Percentiles rank a stretch among this genome's conserved stretches.
phyloP scores from a whole-genome alignment of 345 rosid genomes.

The Combretum micranthum region DNA sequence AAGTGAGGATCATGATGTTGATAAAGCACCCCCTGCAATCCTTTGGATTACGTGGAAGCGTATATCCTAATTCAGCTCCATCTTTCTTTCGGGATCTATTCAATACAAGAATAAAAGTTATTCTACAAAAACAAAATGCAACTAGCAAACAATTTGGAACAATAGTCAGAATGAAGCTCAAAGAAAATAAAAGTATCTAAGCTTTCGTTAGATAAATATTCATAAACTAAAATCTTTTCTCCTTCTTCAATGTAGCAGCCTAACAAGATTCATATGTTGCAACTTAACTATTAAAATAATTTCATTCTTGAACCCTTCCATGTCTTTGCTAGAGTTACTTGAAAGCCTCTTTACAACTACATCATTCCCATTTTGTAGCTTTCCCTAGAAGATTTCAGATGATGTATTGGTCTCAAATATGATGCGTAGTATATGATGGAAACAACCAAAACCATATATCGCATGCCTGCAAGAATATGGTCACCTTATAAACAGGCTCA shows the following conservation, averaged over 20 bases:
- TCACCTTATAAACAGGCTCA: constrained; percentile 7
- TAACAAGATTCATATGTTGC: constrained; percentile 54
- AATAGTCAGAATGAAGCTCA: neutral
- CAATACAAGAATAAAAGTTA: neutral
- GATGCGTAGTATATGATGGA: too few species aligned
- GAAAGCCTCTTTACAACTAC: constrained; percentile 63
- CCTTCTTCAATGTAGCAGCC: constrained; percentile 44
- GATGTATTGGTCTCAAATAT: constrained; percentile 4
- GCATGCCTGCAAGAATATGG: too few species aligned
- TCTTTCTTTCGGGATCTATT: constrained; percentile 13
- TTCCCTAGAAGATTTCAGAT: constrained; percentile 32
- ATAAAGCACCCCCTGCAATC: too few species aligned
- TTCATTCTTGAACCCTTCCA: too few species aligned
- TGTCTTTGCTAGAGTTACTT: too few species aligned
- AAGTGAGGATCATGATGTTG: too few species aligned
- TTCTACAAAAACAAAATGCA: neutral
- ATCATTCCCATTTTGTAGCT: constrained; percentile 23
- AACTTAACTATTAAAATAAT: constrained; percentile 41
- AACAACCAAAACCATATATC: too few species aligned
- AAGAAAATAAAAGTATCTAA: constrained; percentile 14
- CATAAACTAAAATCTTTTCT: too few species aligned
- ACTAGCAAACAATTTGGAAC: neutral
- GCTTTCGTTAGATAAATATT: too few species aligned
- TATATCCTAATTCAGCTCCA: constrained; percentile 16
- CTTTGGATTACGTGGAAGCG: constrained; percentile 20